phyloP scores from a whole-genome alignment of 768 basidiomycete species.

The Phanerochaete sordida region DNA sequence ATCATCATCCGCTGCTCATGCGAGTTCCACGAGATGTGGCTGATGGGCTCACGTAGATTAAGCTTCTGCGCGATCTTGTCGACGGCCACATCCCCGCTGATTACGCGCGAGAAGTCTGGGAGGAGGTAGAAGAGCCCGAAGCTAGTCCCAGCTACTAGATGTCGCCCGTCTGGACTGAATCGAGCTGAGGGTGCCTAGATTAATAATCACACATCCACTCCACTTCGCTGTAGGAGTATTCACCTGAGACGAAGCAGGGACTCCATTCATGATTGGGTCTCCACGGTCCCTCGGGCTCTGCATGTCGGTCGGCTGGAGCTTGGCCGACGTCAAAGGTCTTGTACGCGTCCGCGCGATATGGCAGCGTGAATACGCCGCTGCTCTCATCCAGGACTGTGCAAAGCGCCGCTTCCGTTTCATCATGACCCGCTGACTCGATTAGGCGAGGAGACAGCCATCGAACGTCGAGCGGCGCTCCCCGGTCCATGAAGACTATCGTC shows the following conservation, averaged over 20 bases:
- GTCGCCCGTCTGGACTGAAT: conserved; percentile 21
- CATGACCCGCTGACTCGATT: not conserved
- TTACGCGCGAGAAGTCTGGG: conserved; percentile 16
- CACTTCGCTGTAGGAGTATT: no score
- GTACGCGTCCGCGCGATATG: not conserved
- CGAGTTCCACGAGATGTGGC: conserved; percentile 17
- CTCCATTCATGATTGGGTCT: not conserved
- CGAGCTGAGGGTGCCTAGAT: conserved; percentile 10
- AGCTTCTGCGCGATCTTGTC: conserved; percentile 9
- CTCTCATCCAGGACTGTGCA: not conserved
- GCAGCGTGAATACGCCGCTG: not conserved
- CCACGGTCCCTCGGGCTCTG: not conserved
- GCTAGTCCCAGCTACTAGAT: conserved; percentile 16
- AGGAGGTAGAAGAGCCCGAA: conserved; percentile 20
- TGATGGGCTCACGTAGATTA: conserved; percentile 15
- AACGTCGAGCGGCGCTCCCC: not conserved
- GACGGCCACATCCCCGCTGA: conserved; percentile 12
- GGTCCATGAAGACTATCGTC: not conserved
- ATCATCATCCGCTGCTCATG: not conserved
- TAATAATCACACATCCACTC: not conserved
- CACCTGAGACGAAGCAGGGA: conserved; percentile 15
- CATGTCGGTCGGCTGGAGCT: not conserved
- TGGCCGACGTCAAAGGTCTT: not conserved
- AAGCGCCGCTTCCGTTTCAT: no score
- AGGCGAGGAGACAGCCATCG: not conserved